These are phyloP conservation scores for Eucalyptus curtisii DNA, from an alignment of 345 rosid species.

Conservation along the genomic window DNA sequence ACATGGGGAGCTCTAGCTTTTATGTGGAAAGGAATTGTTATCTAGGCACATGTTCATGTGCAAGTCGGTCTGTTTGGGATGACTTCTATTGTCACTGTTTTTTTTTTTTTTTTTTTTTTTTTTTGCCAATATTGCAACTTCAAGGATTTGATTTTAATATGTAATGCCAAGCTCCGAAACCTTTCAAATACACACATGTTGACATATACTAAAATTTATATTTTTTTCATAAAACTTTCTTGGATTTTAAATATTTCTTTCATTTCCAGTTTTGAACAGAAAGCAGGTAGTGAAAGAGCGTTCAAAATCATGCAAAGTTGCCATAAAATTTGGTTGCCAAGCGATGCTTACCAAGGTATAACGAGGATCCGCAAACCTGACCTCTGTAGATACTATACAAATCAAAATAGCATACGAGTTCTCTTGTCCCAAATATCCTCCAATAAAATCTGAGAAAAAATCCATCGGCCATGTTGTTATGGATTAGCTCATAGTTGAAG, in stretches of 20 bases:
- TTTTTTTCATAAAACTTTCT: not conserved
- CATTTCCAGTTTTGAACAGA: not conserved
- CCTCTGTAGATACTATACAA: rapidly evolving
- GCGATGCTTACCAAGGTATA: rapidly evolving
- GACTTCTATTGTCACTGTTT: not conserved
- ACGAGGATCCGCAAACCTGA: rapidly evolving
- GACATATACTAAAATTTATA: not conserved
- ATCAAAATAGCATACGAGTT: not conserved
- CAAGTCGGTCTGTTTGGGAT: not conserved
- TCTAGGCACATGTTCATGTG: not conserved
- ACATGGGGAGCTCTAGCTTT: not conserved
- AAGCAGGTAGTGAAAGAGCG: not conserved
- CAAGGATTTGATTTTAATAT: not conserved
- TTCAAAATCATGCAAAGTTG: not conserved
- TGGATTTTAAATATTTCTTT: not conserved
- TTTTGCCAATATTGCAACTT: not conserved
- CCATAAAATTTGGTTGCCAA: not conserved
- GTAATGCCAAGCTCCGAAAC: not conserved
- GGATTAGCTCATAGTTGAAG: not conserved
- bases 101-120: not conserved
- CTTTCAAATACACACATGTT: not conserved
- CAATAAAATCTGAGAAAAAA: rapidly evolving
- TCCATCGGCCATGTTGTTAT: not conserved
- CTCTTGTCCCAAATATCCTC: not conserved
- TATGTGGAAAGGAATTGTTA: not conserved